These are phyloP conservation scores for Leccinum pachyderme DNA, from an alignment of 1,284 basidiomycete species.

Conservation along the genomic window DNA sequence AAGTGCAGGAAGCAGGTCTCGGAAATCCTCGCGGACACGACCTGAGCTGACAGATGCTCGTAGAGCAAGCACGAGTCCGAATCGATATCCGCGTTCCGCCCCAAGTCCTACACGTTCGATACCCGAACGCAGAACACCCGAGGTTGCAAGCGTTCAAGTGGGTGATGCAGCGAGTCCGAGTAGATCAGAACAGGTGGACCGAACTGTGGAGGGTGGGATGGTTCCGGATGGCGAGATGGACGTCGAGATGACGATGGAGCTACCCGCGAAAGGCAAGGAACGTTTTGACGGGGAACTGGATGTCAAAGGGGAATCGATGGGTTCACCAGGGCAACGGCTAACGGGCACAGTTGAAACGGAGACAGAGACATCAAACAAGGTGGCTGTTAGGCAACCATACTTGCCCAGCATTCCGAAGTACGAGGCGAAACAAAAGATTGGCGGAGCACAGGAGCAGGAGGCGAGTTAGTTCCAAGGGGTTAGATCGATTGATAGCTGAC, in stretches of 20 bases:
- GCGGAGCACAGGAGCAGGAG: constrained; percentile 26
- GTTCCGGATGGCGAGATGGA: constrained; percentile 7
- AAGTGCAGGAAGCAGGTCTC: constrained; percentile 24
- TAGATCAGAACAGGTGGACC: constrained; percentile 5
- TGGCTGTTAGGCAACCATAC: constrained; percentile 27
- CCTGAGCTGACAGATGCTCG: constrained; percentile 19
- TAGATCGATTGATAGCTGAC: constrained; percentile 10
- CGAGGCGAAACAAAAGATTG: constrained; percentile 24
- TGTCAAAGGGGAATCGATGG: constrained; percentile 9
- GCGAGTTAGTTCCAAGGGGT: constrained; percentile 15
- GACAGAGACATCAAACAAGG: constrained; percentile 14
- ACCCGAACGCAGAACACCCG: constrained; percentile 4
- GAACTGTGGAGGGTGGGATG: constrained; percentile 1
- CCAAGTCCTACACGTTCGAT: constrained; percentile 15
- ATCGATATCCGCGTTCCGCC: constrained; percentile 1
- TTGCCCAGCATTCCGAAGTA: constrained; percentile 30
- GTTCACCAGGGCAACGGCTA: constrained; percentile 7
- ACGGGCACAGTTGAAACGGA: constrained; percentile 13
- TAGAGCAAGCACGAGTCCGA: constrained; percentile 16
- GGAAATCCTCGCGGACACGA: constrained; percentile 22
- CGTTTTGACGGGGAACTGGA: constrained; percentile 13
- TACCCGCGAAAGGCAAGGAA: constrained; percentile 16
- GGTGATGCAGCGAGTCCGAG: constrained; percentile 3
- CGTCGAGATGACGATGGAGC: constrained; percentile 7
- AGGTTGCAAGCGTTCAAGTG: background rate